Conservation (phyloP, 192 early-diverging fungal species). For the Mortierella alpina region DNA sequence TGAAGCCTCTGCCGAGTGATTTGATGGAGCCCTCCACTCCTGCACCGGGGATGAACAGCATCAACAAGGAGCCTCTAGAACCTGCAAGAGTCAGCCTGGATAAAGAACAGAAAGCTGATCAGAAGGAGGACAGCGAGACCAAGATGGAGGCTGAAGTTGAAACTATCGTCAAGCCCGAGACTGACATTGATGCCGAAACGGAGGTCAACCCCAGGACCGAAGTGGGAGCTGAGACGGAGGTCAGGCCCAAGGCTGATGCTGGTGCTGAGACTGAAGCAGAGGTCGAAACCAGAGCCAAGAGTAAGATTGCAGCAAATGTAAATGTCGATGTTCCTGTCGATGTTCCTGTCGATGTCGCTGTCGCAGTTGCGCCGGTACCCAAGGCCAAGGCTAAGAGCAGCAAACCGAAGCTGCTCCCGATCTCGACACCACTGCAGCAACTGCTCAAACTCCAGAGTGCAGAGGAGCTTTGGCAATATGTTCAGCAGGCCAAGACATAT, state of each 20-base stretch:
- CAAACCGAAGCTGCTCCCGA: conserved; percentile 44
- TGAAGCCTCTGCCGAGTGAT: conserved; percentile 28
- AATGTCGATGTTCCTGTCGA: too few relatives aligned
- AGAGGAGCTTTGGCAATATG: conserved; percentile 48
- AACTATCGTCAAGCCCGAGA: neutral
- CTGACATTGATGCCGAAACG: too few relatives aligned
- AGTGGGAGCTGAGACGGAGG: too few relatives aligned
- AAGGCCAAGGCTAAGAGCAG: conserved; percentile 21
- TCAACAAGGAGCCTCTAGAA: neutral
- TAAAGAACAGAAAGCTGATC: neutral
- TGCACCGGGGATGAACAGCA: conserved; percentile 6
- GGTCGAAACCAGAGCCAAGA: neutral
- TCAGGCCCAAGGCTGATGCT: neutral
- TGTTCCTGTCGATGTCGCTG: too few relatives aligned
- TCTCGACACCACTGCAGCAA: conserved; percentile 37
- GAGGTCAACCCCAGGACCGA: too few relatives aligned
- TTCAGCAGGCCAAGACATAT: conserved; percentile 48
- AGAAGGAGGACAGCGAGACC: conserved; percentile 4
- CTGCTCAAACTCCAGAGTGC: conserved; percentile 40
- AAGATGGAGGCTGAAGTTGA: neutral
- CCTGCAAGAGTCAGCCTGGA: neutral
- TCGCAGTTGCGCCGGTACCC: neutral
- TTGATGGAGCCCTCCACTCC: conserved; percentile 17
- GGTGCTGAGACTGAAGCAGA: neutral
- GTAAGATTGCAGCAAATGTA: neutral